A percentile compares a stretch with the other conserved stretches of the same genome.
Evolutionary conservation across 352 stramenopile genomes (phyloP).

Genomic region (Pythium sukuiense): DNA sequence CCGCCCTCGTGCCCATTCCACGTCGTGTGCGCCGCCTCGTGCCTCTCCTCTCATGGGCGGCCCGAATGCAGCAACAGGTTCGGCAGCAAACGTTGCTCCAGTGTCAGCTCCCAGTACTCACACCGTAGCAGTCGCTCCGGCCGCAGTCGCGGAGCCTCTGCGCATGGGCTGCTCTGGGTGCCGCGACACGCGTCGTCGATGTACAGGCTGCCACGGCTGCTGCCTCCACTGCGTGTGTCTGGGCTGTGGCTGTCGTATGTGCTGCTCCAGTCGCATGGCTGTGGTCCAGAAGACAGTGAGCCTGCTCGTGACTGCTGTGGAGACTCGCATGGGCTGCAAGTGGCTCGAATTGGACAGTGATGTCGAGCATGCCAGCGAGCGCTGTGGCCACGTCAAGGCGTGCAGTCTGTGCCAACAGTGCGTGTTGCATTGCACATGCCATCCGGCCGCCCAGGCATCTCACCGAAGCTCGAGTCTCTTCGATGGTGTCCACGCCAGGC

Average conservation of each 20-base stretch:
- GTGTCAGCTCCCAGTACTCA: neutral
- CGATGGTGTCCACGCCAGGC: neutral
- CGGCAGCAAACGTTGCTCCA: neutral
- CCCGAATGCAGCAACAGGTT: neutral
- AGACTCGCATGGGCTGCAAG: conserved; percentile 60
- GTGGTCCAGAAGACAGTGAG: conserved; percentile 63
- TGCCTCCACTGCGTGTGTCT: conserved; percentile 74
- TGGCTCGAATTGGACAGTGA: conserved; percentile 37
- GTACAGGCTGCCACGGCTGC: conserved; percentile 61
- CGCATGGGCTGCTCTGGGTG: conserved; percentile 68
- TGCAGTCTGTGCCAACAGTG: conserved; percentile 30
- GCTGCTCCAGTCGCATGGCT: conserved; percentile 51
- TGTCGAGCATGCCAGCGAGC: conserved; percentile 12
- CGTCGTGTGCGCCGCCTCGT: conserved; percentile 20
- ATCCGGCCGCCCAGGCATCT: conserved; percentile 20
- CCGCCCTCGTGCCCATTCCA: conserved; percentile 22
- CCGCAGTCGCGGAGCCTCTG: conserved; percentile 32
- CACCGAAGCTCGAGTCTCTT: conserved; percentile 1
- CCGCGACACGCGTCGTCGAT: conserved; percentile 56
- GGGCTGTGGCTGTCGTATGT: conserved; percentile 73
- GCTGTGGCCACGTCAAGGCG: conserved; percentile 28
- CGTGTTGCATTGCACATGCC: conserved; percentile 21
- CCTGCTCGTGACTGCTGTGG: conserved; percentile 56
- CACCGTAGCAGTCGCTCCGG: neutral
- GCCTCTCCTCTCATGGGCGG: neutral